Evolutionary conservation across 169 alveolate species (phyloP), one percentile per base, ranked within the genome.

Genomic region (Cardiosporidium cionae): DNA sequence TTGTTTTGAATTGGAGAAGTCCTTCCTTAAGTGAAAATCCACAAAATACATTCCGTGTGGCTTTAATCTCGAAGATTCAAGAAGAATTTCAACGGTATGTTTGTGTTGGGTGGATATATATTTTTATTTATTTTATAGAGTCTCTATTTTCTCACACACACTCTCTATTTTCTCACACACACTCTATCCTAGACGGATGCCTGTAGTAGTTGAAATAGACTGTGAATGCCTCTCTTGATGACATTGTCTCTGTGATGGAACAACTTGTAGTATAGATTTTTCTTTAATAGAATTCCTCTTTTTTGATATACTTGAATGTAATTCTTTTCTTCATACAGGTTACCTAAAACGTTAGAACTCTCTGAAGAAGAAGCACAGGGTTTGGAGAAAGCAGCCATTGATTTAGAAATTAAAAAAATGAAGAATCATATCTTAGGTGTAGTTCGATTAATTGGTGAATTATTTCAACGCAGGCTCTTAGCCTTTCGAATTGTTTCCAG

Each of bases 371-470:
- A 83, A 63, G 75, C 27, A 89, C 72, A 62, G 81, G 82, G 32
- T 63, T 83, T 34, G 64, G 81, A 63, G 62, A 77, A 67, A 73
- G 77, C 7, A 85, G 80, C 31, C 80, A 81, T 72, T 44, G 52
- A 33, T 76, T 72, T n/a, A 44, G 78, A 27, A 65, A 71, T 65
- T 63, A 87, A 89, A 72, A 84, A 83, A 67, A 64, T 85, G 70
- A 92, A 91, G 76, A 82, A 89, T 67, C 90, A 89, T 31, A 84
- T 90, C 29, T 68, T 90, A 78, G 96, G 97, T n/a, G 90, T 87
- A 23, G 93, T 92, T 36, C 86, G 90, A 76, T 74, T 92, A 70
- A 92, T 92, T 22, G 97, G 97, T 0, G 96, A 92, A 65, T 85
- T 92, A 34, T 92, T 90, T 76, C 93, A 87, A 72, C 66, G 97